phyloP scores from a whole-genome alignment of 2,329 filamentous ascomycete genomes.

The Cordyceps sp. region DNA sequence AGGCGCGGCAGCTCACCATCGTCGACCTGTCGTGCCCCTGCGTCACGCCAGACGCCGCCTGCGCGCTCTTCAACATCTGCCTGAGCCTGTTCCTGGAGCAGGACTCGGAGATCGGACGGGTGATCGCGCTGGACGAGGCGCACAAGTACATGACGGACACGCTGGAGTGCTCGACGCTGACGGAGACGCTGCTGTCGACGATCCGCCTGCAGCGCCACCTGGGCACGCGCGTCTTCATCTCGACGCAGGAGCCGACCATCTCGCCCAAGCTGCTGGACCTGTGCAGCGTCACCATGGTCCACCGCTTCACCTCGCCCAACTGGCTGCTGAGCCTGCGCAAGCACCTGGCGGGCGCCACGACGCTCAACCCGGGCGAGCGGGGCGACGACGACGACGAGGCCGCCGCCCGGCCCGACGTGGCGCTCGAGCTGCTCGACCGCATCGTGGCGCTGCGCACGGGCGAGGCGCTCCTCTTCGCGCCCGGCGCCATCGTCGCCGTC shows the following conservation, averaged over 20 bases:
- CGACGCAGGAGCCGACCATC: constrained; percentile 64
- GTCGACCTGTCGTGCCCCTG: constrained; percentile 61
- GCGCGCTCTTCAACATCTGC: constrained; percentile 56
- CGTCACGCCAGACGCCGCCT: constrained; percentile 48
- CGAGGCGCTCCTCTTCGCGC: constrained; percentile 29
- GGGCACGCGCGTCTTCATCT: constrained; percentile 49
- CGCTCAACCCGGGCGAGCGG: neutral
- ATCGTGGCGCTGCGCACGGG: constrained; percentile 26
- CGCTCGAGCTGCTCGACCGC: constrained; percentile 18
- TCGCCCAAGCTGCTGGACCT: constrained; percentile 52
- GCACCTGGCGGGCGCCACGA: constrained; percentile 25
- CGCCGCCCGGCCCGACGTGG: neutral
- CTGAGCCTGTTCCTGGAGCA: constrained; percentile 49
- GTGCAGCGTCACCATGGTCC: constrained; percentile 54
- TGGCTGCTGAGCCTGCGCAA: constrained; percentile 33
- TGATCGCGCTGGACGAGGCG: constrained; percentile 60
- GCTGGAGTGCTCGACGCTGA: constrained; percentile 38
- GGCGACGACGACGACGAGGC: neutral
- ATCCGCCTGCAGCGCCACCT: constrained; percentile 59
- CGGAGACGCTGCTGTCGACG: constrained; percentile 40
- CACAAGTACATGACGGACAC: constrained; percentile 56
- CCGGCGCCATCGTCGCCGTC: constrained; percentile 21
- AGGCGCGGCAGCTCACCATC: constrained; percentile 18
- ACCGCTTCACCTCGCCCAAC: constrained; percentile 50
- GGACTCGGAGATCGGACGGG: constrained; percentile 25